Evolutionary conservation across 352 stramenopile species (phyloP).

Genomic region (Phytophthora hibernalis): DNA sequence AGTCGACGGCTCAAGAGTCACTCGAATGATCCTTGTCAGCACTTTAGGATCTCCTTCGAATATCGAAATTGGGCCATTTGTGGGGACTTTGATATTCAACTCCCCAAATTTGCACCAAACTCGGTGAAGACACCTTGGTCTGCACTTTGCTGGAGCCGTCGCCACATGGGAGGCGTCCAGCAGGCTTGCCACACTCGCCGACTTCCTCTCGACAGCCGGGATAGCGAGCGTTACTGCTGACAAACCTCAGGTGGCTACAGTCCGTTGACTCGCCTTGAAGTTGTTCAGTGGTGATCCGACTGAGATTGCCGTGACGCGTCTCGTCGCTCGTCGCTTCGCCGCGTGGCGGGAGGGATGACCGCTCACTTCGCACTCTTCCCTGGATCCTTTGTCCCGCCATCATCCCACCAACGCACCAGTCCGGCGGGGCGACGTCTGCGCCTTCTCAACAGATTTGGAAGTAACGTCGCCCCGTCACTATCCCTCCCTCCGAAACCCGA

Average conservation of each 20-base stretch:
- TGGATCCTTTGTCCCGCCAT: no score
- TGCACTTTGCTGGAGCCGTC: no score
- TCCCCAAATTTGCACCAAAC: no score
- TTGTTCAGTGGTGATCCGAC: neutral
- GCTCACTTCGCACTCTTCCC: neutral
- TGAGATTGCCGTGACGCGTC: neutral
- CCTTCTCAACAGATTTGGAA: neutral
- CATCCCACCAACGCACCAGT: neutral
- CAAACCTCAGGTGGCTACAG: neutral
- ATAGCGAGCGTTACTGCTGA: neutral
- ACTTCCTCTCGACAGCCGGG: neutral
- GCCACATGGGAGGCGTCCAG: neutral
- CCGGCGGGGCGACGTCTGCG: neutral
- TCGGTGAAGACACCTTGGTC: no score
- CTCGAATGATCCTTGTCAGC: no score
- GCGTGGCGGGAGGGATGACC: constrained; percentile 12
- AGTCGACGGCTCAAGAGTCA: no score
- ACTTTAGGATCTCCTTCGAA: no score
- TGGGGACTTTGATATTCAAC: no score
- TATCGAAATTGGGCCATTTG: no score
- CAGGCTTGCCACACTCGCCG: neutral
- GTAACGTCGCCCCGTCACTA: neutral
- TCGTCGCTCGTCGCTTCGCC: neutral
- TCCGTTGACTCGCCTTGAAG: neutral
- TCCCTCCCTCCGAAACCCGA: neutral